Evolutionary conservation across 1,139 yeast species (phyloP).

Genomic region (Suhomyces panamericanus): DNA sequence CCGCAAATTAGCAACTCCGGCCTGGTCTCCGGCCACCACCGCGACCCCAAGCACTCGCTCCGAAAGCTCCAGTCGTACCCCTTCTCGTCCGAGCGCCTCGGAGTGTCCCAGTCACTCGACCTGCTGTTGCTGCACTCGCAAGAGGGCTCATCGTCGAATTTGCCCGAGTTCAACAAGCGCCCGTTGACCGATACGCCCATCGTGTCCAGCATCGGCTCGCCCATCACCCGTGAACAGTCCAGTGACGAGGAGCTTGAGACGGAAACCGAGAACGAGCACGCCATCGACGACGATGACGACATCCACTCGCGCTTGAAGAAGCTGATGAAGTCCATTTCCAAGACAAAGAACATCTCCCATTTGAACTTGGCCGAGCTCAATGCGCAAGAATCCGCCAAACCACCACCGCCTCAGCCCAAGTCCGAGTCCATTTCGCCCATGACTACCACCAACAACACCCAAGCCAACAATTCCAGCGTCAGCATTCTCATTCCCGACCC

Average conservation of each 20-base stretch:
- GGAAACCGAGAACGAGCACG: neutral
- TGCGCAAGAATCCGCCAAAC: constrained; percentile 4
- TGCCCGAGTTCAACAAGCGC: constrained; percentile 66
- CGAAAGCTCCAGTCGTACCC: constrained; percentile 19
- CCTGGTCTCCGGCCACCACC: constrained; percentile 6
- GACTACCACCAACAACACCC: constrained; percentile 9
- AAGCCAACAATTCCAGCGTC: constrained; percentile 3
- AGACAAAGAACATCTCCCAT: constrained; percentile 45
- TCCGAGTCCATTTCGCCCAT: constrained; percentile 18
- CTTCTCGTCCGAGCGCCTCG: constrained; percentile 17
- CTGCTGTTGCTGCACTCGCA: constrained; percentile 21
- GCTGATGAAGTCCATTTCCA: constrained; percentile 13
- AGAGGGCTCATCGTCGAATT: constrained; percentile 18
- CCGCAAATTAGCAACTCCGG: constrained; percentile 13
- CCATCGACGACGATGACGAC: constrained; percentile 6
- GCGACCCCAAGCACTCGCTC: constrained; percentile 11
- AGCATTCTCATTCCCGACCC: constrained; percentile 12
- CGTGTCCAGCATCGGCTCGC: constrained; percentile 56
- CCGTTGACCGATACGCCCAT: constrained; percentile 75
- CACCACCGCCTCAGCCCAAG: neutral
- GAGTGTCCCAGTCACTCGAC: constrained; percentile 30
- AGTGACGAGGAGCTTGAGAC: constrained; percentile 23
- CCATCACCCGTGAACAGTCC: constrained; percentile 38
- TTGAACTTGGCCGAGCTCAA: constrained; percentile 40
- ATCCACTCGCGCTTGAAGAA: constrained; percentile 6